Conservation (phyloP, 2,329 filamentous ascomycete species). For the Colletotrichum sp. region DNA sequence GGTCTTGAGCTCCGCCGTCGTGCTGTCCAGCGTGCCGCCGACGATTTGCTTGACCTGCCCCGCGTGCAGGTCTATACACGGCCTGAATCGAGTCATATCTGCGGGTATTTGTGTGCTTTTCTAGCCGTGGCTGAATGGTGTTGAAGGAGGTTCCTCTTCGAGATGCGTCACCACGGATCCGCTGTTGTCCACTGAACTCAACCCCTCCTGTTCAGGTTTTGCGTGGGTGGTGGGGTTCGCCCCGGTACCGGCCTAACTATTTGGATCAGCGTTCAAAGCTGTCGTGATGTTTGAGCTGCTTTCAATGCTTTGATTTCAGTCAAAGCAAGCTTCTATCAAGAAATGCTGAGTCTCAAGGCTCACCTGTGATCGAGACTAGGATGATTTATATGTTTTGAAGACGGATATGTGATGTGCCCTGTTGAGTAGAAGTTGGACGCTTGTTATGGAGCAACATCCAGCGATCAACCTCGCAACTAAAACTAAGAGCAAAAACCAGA, state of each 20-base stretch:
- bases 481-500: background rate
- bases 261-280: background rate
- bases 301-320: background rate
- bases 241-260: conserved; percentile 14
- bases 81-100: conserved; percentile 89
- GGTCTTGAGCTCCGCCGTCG: conserved; percentile 74
- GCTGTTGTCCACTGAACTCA: background rate
- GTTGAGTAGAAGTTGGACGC: background rate
- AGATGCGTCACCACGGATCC: background rate
- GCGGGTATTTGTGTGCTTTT: background rate
- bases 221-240: conserved; percentile 18
- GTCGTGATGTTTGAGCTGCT: background rate
- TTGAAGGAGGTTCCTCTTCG: background rate
- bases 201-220: conserved; percentile 17
- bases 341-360: background rate
- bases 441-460: background rate
- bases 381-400: background rate
- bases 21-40: conserved; percentile 83
- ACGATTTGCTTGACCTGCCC: conserved; percentile 99
- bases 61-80: conserved; percentile 97
- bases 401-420: background rate
- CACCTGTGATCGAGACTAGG: background rate
- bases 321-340: background rate
- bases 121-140: background rate
- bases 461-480: background rate